These are phyloP conservation scores for Colletotrichum godetiae DNA, from an alignment of 2,329 filamentous ascomycete species.

Conservation along the genomic window DNA sequence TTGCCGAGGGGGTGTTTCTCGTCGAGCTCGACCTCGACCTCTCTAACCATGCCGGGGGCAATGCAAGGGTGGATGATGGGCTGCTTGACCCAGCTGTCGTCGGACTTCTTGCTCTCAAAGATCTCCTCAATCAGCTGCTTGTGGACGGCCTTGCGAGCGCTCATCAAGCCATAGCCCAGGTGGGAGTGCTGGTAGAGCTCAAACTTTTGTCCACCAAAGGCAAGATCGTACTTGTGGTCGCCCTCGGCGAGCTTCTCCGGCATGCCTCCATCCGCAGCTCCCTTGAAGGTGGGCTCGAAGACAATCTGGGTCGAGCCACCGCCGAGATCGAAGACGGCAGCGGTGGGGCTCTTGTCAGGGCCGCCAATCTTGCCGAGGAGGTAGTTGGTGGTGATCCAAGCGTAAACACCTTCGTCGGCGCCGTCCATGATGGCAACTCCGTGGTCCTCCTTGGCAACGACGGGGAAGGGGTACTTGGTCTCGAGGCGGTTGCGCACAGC, in stretches of 20 bases:
- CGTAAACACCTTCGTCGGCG: constrained; percentile 96
- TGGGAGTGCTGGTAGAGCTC: constrained; percentile 98
- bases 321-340: constrained; percentile 94
- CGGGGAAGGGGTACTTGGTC: constrained; percentile 91
- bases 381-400: constrained; percentile 99
- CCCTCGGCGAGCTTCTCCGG: constrained; percentile 87
- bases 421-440: constrained; percentile 98
- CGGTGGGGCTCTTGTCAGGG: constrained; percentile 89
- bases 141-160: constrained; percentile 89
- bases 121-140: constrained; percentile 78
- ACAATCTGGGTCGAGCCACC: constrained; percentile 99
- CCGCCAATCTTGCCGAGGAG: constrained; percentile 97
- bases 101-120: constrained; percentile 69
- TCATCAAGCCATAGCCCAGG: constrained; percentile 96
- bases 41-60: constrained; percentile 79
- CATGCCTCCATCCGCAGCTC: constrained; percentile 78
- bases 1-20: constrained; percentile 74
- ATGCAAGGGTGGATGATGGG: constrained; percentile 89
- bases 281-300: constrained; percentile 93
- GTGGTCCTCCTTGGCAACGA: constrained; percentile 84
- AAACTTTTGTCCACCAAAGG: constrained; percentile 91
- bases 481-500: constrained; percentile 88
- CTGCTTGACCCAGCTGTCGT: constrained; percentile 75
- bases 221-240: constrained; percentile 94
- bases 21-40: constrained; percentile 78